A percentile compares a stretch with the other conserved stretches of the same genome.
phyloP scores from a whole-genome alignment of 352 stramenopile species.

The Globisporangium canariense region DNA sequence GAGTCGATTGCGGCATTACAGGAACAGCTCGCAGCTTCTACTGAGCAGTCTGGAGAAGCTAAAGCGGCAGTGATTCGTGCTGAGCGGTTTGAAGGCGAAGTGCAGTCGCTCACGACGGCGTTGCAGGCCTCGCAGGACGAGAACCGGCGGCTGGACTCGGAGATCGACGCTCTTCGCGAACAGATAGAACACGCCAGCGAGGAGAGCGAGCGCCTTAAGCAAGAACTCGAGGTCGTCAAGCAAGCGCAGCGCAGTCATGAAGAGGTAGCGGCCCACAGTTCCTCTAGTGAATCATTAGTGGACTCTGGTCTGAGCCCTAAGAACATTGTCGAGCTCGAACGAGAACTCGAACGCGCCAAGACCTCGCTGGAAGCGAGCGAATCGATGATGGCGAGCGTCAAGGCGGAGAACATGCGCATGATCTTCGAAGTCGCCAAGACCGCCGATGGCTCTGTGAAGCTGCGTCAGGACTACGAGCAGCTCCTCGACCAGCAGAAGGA shows the following conservation, averaged over 20 bases:
- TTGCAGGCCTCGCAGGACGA: conserved; percentile 20
- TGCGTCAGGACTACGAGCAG: conserved; percentile 60
- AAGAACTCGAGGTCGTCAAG: conserved; percentile 19
- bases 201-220: conserved; percentile 22
- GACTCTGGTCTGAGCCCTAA: neutral
- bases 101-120: conserved; percentile 19
- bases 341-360: conserved; percentile 31
- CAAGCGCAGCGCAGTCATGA: neutral
- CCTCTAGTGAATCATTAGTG: neutral
- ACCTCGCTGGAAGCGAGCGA: conserved; percentile 33
- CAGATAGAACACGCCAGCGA: conserved; percentile 23
- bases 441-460: conserved; percentile 47
- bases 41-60: neutral
- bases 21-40: conserved; percentile 8
- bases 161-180: conserved; percentile 19
- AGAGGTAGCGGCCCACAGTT: no score
- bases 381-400: conserved; percentile 50
- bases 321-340: conserved; percentile 12
- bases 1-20: conserved; percentile 7
- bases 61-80: neutral
- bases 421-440: conserved; percentile 74
- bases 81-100: conserved; percentile 20
- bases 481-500: conserved; percentile 32
- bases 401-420: conserved; percentile 74
- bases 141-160: conserved; percentile 15